A percentile compares a stretch with the other conserved stretches of the same genome.
Evolutionary conservation across 1,284 basidiomycete species (phyloP).

Genomic region (Ustilago loliicola): DNA sequence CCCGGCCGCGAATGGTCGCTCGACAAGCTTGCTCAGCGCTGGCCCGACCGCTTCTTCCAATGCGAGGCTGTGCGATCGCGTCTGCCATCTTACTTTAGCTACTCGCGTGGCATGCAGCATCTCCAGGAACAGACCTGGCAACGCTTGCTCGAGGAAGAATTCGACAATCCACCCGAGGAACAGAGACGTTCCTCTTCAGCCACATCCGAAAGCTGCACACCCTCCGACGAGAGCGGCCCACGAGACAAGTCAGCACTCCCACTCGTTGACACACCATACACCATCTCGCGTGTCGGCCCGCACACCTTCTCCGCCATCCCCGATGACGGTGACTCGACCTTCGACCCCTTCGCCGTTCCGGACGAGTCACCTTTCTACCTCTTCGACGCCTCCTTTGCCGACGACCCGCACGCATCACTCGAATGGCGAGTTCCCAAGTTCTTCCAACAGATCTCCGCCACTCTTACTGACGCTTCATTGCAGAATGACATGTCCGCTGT

Average conservation of each 20-base stretch:
- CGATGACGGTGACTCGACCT: conserved; percentile 44
- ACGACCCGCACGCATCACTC: conserved; percentile 45
- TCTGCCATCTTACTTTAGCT: conserved; percentile 56
- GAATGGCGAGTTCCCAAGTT: conserved; percentile 62
- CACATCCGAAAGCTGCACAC: conserved; percentile 13
- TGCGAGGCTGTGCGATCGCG: conserved; percentile 61
- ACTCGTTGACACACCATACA: conserved; percentile 31
- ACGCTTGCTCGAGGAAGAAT: conserved; percentile 31
- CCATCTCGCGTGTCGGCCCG: conserved; percentile 16
- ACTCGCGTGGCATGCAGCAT: conserved; percentile 55
- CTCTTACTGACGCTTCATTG: conserved; percentile 21
- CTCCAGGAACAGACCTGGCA: conserved; percentile 46
- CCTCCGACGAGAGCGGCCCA: conserved; percentile 28
- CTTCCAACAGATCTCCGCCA: conserved; percentile 50
- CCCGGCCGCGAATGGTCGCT: conserved; percentile 59
- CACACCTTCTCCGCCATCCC: conserved; percentile 26
- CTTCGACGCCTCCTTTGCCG: conserved; percentile 63
- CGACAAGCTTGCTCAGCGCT: conserved; percentile 49
- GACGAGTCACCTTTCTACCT: conserved; percentile 68
- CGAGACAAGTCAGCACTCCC: conserved; percentile 27
- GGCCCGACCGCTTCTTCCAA: conserved; percentile 57
- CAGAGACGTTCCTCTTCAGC: conserved; percentile 5
- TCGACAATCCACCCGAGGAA: not conserved
- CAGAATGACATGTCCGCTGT: conserved; percentile 41
- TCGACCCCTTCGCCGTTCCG: conserved; percentile 56